A percentile compares a stretch with the other conserved stretches of the same genome.
These are phyloP conservation scores for Wallacemonas rigidus DNA, from an alignment of 208 protist genomes.

Conservation along the genomic window DNA sequence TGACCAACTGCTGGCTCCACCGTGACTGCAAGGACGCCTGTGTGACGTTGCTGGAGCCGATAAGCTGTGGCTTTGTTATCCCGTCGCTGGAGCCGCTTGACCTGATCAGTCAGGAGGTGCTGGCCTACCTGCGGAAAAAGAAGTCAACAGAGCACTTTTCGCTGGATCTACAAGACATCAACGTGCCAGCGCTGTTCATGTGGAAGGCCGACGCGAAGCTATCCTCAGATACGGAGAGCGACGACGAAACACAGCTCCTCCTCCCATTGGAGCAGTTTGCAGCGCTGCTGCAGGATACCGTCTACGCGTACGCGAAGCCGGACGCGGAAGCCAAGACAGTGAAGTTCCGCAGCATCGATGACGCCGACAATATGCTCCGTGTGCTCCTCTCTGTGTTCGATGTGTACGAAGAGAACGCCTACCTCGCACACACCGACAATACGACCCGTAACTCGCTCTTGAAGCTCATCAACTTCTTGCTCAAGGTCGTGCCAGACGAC, in stretches of 20 bases:
- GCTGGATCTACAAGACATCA: conserved; percentile 54
- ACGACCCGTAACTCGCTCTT: conserved; percentile 78
- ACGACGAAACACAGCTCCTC: conserved; percentile 57
- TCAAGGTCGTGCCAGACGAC: conserved; percentile 89
- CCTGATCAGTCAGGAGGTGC: conserved; percentile 55
- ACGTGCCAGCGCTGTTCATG: conserved; percentile 66
- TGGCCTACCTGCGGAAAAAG: conserved; percentile 57
- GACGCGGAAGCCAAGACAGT: conserved; percentile 69
- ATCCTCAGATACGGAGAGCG: conserved; percentile 58
- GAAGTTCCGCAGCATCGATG: conserved; percentile 80
- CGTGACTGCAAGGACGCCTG: conserved; percentile 74
- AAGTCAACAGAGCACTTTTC: conserved; percentile 41
- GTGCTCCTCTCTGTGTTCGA: conserved; percentile 81
- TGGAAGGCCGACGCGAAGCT: conserved; percentile 76
- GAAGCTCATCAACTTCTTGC: conserved; percentile 74
- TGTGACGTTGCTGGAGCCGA: conserved; percentile 63
- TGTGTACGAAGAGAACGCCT: conserved; percentile 88
- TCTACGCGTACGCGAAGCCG: conserved; percentile 79
- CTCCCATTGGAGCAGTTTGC: conserved; percentile 76
- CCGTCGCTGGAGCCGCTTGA: conserved; percentile 58
- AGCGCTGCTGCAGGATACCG: conserved; percentile 75
- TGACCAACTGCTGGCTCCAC: conserved; percentile 88
- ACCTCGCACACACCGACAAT: conserved; percentile 87
- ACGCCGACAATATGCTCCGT: conserved; percentile 85
- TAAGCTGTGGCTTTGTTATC: conserved; percentile 47